Conservation (phyloP, 139 green algal genomes). For the Coccomyxa sp. region DNA sequence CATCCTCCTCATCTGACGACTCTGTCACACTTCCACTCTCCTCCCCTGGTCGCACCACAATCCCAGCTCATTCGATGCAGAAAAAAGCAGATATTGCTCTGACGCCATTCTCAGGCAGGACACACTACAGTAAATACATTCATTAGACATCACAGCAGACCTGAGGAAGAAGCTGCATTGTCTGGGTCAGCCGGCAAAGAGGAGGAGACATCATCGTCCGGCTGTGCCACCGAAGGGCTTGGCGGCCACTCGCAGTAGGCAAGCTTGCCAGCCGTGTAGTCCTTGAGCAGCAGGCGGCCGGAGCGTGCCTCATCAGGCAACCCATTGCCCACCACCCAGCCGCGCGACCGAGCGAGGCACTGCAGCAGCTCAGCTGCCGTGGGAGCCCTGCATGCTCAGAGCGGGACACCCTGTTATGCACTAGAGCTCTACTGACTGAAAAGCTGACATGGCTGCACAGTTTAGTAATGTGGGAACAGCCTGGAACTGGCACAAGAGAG, state of each 20-base stretch:
- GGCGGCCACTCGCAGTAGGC: constrained; percentile 79
- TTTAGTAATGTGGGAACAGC: too few relatives aligned
- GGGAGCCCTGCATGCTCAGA: constrained; percentile 16
- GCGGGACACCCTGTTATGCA: neutral
- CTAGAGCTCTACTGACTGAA: neutral
- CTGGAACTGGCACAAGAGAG: neutral
- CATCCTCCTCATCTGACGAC: neutral
- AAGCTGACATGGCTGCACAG: neutral
- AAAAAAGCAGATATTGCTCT: too few relatives aligned
- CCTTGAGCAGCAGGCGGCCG: constrained; percentile 77
- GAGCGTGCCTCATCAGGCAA: constrained; percentile 85
- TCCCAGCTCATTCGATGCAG: too few relatives aligned
- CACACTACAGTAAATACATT: too few relatives aligned
- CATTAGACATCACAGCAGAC: too few relatives aligned
- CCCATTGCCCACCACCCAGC: constrained; percentile 63
- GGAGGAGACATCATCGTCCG: too few relatives aligned
- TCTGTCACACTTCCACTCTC: too few relatives aligned
- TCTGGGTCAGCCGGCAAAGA: too few relatives aligned
- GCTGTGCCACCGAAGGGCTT: neutral
- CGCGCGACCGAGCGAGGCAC: constrained; percentile 50
- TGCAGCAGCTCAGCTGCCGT: constrained; percentile 61
- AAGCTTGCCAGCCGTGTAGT: constrained; percentile 89
- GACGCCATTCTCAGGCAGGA: too few relatives aligned
- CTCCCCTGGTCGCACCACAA: too few relatives aligned
- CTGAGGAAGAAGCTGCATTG: too few relatives aligned